Percentiles rank a stretch among this genome's conserved stretches.
Conservation (phyloP, 345 rosid species). For the Alliaria petiolata region DNA sequence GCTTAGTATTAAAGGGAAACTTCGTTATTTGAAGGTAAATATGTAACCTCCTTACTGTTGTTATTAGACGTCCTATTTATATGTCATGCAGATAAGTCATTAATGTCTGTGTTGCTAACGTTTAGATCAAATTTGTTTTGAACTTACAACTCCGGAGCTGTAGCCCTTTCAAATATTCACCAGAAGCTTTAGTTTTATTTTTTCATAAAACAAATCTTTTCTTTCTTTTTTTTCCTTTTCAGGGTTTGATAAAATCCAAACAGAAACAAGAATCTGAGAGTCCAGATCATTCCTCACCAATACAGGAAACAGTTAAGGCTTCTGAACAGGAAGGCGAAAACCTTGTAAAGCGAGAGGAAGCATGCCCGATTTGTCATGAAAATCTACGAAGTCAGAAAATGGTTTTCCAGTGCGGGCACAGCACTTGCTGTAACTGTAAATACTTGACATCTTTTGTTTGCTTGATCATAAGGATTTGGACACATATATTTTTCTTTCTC, state of each 20-base stretch:
- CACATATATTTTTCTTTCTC: not conserved
- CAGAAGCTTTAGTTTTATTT: not conserved
- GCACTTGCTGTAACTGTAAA: slow-evolving; percentile 91
- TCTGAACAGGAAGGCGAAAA: slow-evolving; percentile 40
- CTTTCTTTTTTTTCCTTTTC: slow-evolving; percentile 24
- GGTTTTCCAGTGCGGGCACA: slow-evolving; percentile 96
- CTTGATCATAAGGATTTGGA: not conserved
- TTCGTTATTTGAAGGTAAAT: slow-evolving; percentile 86
- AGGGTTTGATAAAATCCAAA: slow-evolving; percentile 77
- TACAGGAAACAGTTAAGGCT: slow-evolving; percentile 31
- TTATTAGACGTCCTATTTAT: too few relatives aligned
- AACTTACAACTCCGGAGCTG: too few relatives aligned
- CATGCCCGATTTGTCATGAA: slow-evolving; percentile 93
- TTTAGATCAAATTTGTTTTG: not conserved
- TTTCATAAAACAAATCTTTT: not conserved
- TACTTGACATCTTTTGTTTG: slow-evolving; percentile 15
- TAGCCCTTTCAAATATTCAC: too few relatives aligned
- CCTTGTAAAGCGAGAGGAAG: slow-evolving; percentile 52
- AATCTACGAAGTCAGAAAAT: slow-evolving; percentile 69
- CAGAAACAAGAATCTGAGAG: slow-evolving; percentile 43
- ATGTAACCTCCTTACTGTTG: not conserved
- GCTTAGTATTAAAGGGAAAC: slow-evolving; percentile 69
- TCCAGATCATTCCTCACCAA: slow-evolving; percentile 36
- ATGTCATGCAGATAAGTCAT: not conserved
- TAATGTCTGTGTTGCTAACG: not conserved